Conservation (phyloP, 2,329 filamentous ascomycete species). For the Diaporthe citriasiana region DNA sequence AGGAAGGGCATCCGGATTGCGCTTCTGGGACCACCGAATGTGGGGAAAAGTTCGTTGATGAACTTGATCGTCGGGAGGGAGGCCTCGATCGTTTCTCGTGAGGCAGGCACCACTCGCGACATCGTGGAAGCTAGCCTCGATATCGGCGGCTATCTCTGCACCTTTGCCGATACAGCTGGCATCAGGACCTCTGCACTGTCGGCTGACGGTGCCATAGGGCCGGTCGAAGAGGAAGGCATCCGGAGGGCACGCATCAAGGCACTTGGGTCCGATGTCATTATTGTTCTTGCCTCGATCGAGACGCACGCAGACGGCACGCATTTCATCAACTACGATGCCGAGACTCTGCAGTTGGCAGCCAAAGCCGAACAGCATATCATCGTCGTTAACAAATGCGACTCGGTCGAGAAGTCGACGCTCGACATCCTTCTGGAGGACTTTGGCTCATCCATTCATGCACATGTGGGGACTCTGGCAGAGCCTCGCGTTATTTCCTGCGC, state of each 20-base stretch:
- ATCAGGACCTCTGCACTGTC: constrained; percentile 68
- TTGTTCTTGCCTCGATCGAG: constrained; percentile 85
- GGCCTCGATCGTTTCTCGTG: constrained; percentile 92
- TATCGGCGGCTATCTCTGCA: constrained; percentile 89
- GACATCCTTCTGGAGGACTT: constrained; percentile 58
- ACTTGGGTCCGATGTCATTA: constrained; percentile 84
- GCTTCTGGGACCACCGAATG: constrained; percentile 91
- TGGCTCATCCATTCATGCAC: constrained; percentile 54
- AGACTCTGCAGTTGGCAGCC: constrained; percentile 68
- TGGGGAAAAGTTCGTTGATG: constrained; percentile 93
- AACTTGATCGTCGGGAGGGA: constrained; percentile 92
- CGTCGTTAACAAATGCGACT: constrained; percentile 75
- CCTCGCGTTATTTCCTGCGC: constrained; percentile 80
- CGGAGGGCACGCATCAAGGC: constrained; percentile 86
- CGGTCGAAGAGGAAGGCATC: constrained; percentile 91
- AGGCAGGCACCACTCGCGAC: constrained; percentile 94
- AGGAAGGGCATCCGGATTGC: constrained; percentile 88
- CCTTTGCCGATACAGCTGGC: constrained; percentile 96
- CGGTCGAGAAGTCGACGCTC: constrained; percentile 55
- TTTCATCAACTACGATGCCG: constrained; percentile 66
- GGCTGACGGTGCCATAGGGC: constrained; percentile 66
- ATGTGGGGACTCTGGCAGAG: constrained; percentile 52
- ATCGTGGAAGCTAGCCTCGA: constrained; percentile 94
- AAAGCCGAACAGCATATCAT: constrained; percentile 65
- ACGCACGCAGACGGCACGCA: constrained; percentile 50